Conservation (phyloP, 495 filamentous ascomycete genomes). For the Daldinia bambusicola region DNA sequence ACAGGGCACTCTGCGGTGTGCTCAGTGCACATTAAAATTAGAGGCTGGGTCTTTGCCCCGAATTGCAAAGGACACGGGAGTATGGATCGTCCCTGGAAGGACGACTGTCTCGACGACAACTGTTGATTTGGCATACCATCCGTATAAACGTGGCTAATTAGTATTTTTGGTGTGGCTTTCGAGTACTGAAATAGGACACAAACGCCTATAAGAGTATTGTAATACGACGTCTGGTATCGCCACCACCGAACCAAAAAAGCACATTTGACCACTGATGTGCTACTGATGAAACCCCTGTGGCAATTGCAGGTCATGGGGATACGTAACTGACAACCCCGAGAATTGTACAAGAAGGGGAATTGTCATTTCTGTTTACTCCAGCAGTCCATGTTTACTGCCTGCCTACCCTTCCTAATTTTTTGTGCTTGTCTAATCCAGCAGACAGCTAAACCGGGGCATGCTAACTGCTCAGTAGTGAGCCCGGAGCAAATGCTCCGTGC, state of each 20-base stretch:
- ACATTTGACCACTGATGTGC: conserved; percentile 38
- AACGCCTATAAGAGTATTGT: conserved; percentile 28
- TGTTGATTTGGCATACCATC: conserved; percentile 44
- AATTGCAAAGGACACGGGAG: conserved; percentile 35
- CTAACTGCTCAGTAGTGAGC: conserved; percentile 35
- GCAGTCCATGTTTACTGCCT: conserved; percentile 41
- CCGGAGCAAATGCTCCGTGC: conserved; percentile 54
- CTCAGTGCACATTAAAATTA: conserved; percentile 62
- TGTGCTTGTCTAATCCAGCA: conserved; percentile 44
- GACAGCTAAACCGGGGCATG: conserved; percentile 45
- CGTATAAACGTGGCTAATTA: conserved; percentile 43
- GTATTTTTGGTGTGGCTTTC: conserved; percentile 40
- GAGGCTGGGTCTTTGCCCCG: conserved; percentile 36
- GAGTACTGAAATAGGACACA: conserved; percentile 37
- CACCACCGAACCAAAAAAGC: conserved; percentile 39
- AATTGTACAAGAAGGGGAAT: conserved; percentile 35
- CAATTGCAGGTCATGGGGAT: conserved; percentile 49
- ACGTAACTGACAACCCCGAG: conserved; percentile 42
- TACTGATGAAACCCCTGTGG: conserved; percentile 47
- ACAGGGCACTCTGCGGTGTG: conserved; percentile 60
- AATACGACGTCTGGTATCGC: conserved; percentile 37
- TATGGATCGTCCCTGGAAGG: conserved; percentile 39
- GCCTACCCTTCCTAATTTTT: conserved; percentile 44
- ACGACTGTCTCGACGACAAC: conserved; percentile 39
- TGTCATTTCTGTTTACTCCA: conserved; percentile 43